Evolutionary conservation across 495 filamentous ascomycete species (phyloP).

Genomic region (Xylaria castorea): DNA sequence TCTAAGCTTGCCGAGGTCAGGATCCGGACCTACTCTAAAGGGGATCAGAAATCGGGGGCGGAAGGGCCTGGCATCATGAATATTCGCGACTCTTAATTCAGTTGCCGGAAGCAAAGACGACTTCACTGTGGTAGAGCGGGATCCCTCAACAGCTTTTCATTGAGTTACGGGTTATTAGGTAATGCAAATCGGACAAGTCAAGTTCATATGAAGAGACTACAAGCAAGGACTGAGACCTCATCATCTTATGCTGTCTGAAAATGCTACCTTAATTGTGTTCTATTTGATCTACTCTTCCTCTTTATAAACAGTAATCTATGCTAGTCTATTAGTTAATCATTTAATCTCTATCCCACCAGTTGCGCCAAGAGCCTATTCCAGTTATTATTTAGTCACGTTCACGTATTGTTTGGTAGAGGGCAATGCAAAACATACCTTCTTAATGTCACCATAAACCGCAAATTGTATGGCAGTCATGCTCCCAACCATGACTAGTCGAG

Average conservation of each 20-base stretch:
- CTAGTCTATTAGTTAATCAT: neutral
- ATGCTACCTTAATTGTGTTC: neutral
- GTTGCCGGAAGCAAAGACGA: neutral
- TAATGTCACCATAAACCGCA: slow-evolving; percentile 81
- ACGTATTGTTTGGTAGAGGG: neutral
- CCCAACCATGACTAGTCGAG: slow-evolving; percentile 76
- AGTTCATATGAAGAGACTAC: neutral
- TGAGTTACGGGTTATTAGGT: neutral
- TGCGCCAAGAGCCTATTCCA: slow-evolving; percentile 38
- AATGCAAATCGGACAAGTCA: neutral
- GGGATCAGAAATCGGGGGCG: neutral
- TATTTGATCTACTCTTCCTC: slow-evolving; percentile 3
- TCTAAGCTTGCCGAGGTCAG: too few relatives aligned
- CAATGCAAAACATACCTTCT: slow-evolving; percentile 48
- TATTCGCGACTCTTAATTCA: neutral
- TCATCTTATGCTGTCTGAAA: neutral
- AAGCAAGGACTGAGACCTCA: neutral
- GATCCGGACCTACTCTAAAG: neutral
- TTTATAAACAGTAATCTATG: slow-evolving; percentile 5
- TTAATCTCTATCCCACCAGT: slow-evolving; percentile 28
- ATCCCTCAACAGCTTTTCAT: neutral
- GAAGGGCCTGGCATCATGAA: neutral
- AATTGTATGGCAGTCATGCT: slow-evolving; percentile 82
- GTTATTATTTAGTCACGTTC: slow-evolving; percentile 21
- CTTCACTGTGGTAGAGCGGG: neutral